Base-by-base conservation (phyloP, 768 basidiomycete species). In the Kwoniella sp. region DNA sequence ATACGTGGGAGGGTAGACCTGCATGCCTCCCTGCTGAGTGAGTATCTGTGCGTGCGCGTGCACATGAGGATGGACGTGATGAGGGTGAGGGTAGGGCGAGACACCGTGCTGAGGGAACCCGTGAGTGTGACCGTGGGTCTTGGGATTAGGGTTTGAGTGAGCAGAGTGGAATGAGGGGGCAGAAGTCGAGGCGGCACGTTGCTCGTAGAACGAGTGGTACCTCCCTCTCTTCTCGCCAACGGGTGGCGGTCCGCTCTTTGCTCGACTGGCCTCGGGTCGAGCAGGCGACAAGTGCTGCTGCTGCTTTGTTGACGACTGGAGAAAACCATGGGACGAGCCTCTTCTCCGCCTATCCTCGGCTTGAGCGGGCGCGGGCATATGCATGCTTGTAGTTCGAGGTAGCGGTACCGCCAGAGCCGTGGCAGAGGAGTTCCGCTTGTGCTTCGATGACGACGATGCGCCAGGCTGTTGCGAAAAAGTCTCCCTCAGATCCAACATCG, bases 121-220 rank as follows among this genome's bases (percentile, higher is more conserved):
- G 15, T 63, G 62, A 31, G 31, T 23, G 22, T 62, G 61, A 41
- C 20, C 34, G 7, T 58, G 58, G 48, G 52, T 45, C 41, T 45
- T 45, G 15, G 41, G 41, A 22, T 29, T 55, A 31, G 54, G 29
- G 25, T n/a, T 23, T 11, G 60, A 51, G 28, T 60, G 29, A n/a
- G 41, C 41, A 29, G 34, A 30, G 28, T 52, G 54, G 48, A 65
- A 47, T 22, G 56, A 48, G 4, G 51, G 37, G 25, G 57, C 52
- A 38, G 50, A 57, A 13, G 37, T 55, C 11, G 63, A 58, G 11
- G 28, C 58, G 13, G 58, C 58, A 25, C 50, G 23, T 29, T 65
- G 47, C 37, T 73, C 71, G 54, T 73, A 73, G 63, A 73, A 73
- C 8, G 68, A 69, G 11, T 52, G 59, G 26, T 55, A 66, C n/a